Evolutionary conservation across 2,329 filamentous ascomycete genomes (phyloP), one percentile per base, ranked within the genome.

Genomic region (Colletotrichum melonis): DNA sequence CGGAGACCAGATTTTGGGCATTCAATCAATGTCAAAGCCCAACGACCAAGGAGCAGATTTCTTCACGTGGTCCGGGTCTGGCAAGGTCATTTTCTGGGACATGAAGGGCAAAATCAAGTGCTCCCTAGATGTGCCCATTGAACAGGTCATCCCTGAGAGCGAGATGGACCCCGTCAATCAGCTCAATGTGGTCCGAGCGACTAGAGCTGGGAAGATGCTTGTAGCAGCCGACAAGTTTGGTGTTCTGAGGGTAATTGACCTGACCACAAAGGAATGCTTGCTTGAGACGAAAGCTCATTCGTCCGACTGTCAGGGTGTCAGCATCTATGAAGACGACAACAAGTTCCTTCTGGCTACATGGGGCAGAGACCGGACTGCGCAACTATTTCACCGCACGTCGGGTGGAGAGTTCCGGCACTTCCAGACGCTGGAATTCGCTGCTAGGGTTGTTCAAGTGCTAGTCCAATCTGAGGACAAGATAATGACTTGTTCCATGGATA

Each of bases 391-490:
- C 73, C 86, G 87, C 30, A 86, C 87, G 28, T 83, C 84, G 1
- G 85, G 83, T 14, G 88, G 90, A 2, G 83, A 83, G 3, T 93
- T 97, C 81, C 90, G 93, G 71, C 89, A 98, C 70, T 90, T 98
- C 64, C 97, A 99, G 81, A 99, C 97, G 0, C 89, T 98, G 69
- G 96, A 99, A 77, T 97, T 98, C 82, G 92, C 95, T 35, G 94
- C 95, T 26, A 94, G 94, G 75, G 95, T 99, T 22, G 92, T 89
- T 67, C 92, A 92, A 79, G 88, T 87, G 32, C 84, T 98, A 32
- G 87, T 95, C 9, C 95, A 97, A 71, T 90, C 93, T 3, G 89
- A 92, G 55, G 90, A 95, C 80, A 92, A 88, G 75, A 84, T 98
- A 57, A 88, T 98, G 24, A 98, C 97, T 1, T 95, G 93, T 78